These are phyloP conservation scores for Gnetum montanum DNA, from an alignment of 75 land plant genomes.

Conservation along the genomic window DNA sequence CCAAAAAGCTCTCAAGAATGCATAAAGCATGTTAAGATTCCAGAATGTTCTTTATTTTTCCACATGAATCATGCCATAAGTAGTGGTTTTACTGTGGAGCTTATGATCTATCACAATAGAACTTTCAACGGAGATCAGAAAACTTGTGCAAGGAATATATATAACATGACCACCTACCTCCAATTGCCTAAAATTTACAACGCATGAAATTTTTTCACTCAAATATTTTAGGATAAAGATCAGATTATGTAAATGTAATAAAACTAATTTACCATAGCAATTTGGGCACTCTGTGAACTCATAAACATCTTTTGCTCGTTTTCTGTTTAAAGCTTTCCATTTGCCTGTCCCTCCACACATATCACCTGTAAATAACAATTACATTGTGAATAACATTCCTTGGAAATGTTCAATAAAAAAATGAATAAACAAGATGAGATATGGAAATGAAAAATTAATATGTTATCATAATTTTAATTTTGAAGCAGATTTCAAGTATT, in stretches of 20 bases:
- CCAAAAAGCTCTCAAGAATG: no score
- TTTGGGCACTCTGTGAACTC: slow-evolving; percentile 99
- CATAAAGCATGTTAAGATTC: no score
- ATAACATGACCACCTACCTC: no score
- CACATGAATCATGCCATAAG: no score
- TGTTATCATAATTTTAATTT: neutral
- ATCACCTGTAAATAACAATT: slow-evolving; percentile 61
- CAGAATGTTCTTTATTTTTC: no score
- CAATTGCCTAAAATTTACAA: no score
- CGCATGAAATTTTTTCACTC: no score
- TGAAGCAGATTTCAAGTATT: neutral
- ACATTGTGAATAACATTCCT: neutral
- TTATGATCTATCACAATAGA: no score
- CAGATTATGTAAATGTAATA: neutral
- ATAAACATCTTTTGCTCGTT: slow-evolving; percentile 93
- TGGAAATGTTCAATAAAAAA: neutral
- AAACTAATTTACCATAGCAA: slow-evolving; percentile 70
- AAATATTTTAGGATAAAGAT: neutral
- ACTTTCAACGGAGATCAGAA: no score
- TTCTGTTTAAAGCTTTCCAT: slow-evolving; percentile 99
- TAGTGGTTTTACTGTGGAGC: no score
- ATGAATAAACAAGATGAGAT: neutral
- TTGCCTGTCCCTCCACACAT: slow-evolving; percentile 99
- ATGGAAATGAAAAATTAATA: neutral
- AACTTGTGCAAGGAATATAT: no score